Evolutionary conservation across 306 rosid species (phyloP), one percentile per base, ranked within the genome.

Genomic region (Cucurbita moschata): DNA sequence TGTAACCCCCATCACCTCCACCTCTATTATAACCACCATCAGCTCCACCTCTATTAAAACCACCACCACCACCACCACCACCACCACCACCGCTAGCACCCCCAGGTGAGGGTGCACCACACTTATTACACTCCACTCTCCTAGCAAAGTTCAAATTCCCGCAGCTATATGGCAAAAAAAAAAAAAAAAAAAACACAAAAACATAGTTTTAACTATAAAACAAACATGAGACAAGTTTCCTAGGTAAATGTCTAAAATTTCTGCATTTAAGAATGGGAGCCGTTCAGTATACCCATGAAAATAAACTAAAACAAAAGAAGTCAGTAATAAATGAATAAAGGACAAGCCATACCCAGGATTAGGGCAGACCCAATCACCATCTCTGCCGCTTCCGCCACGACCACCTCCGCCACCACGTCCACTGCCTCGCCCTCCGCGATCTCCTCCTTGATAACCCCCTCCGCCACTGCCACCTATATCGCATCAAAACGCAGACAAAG

Each of bases 301-400:
- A 2, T 9, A 0, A 18, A 5, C 1, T 0, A 67, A 23, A 40
- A 66, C 35, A 67, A 67, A 19, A 67, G 7, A 46, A 52, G 11
- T 42, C 18, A 43, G 9, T 42, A 19, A 50, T 55, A 43, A 53
- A 59, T 6, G 1, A 43, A 43, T 40, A 13, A 49, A 2, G 8
- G 42, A 26, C 14, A 78, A 81, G 38, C 8, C 65, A 77, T 13
- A 82, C 99, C 96, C 86, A 52, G 90, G 90, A 56, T 88, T 91
- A 66, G 99, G 97, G 79, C 99, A 95, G 3, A 88, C 88, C 99
- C 99, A 95, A 78, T 95, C 97, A 49, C 99, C 99, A 51, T 95
- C 99, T 85, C 97, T 84, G 56, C 99, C 99, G 35, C 99, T 77
- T 5, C 97, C 97, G 40, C 92, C 91, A 15, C 97, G 86, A 35